Conservation (phyloP, 1,284 basidiomycete species). For the Blastosporella zonata region DNA sequence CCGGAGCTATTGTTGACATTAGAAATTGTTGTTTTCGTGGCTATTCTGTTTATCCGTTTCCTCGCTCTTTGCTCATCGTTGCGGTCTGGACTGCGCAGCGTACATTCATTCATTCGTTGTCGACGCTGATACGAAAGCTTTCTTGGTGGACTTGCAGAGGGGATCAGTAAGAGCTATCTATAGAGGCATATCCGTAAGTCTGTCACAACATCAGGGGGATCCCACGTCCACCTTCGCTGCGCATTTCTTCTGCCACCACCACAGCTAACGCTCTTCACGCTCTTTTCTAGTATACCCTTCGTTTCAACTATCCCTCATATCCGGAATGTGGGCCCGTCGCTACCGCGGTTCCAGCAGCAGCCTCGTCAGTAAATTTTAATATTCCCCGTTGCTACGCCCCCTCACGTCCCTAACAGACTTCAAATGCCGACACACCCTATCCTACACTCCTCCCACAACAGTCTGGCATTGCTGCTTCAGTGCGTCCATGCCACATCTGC, state of each 20-base stretch:
- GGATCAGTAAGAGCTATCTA: not conserved
- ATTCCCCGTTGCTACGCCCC: not conserved
- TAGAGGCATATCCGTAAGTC: slow-evolving; percentile 10
- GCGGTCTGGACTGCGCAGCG: slow-evolving; percentile 7
- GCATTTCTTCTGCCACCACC: slow-evolving; percentile 3
- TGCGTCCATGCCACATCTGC: slow-evolving; percentile 4
- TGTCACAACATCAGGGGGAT: slow-evolving; percentile 5
- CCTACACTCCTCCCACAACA: slow-evolving; percentile 14
- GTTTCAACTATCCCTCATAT: slow-evolving; percentile 9
- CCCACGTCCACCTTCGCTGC: slow-evolving; percentile 2
- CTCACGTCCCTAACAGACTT: not conserved
- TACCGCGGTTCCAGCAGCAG: slow-evolving; percentile 16
- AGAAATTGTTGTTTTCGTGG: not conserved
- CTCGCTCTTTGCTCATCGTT: not conserved
- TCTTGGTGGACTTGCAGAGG: not conserved
- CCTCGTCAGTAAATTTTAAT: slow-evolving; percentile 46
- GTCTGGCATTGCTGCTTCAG: slow-evolving; percentile 19
- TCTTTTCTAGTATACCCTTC: slow-evolving; percentile 11
- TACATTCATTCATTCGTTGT: not conserved
- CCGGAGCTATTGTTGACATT: slow-evolving; percentile 9
- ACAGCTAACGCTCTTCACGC: slow-evolving; percentile 3
- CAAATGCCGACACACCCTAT: slow-evolving; percentile 22
- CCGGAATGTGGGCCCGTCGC: slow-evolving; percentile 15
- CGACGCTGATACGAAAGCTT: not conserved
- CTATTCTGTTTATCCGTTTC: not conserved